Conservation (phyloP, 805 yeast genomes). For the Teunomyces barrocoloradensis region DNA sequence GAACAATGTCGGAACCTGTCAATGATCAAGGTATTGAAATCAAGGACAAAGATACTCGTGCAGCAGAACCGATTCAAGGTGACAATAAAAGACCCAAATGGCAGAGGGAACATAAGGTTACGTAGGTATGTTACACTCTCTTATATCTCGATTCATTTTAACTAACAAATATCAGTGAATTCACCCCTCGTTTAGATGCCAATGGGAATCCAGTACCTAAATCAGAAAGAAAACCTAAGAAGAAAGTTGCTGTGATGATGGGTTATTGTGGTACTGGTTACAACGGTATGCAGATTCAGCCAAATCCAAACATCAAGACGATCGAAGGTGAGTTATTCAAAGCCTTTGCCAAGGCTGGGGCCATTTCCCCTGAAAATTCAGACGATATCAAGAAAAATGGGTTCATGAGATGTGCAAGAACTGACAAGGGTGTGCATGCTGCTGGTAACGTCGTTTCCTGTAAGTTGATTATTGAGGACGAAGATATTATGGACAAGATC, state of each 20-base stretch:
- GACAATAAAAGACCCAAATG: slow-evolving; percentile 20
- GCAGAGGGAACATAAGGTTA: slow-evolving; percentile 34
- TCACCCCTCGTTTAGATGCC: slow-evolving; percentile 51
- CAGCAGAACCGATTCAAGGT: slow-evolving; percentile 18
- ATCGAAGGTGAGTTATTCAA: slow-evolving; percentile 86
- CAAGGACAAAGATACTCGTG: not conserved
- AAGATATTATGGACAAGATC: slow-evolving; percentile 67
- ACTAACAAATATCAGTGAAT: slow-evolving; percentile 24
- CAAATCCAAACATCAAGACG: slow-evolving; percentile 80
- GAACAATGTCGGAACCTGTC: slow-evolving; percentile 2
- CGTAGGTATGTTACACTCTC: slow-evolving; percentile 52
- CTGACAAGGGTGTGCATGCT: slow-evolving; percentile 97
- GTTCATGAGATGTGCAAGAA: slow-evolving; percentile 83
- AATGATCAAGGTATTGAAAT: not conserved
- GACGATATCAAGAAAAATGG: slow-evolving; percentile 85
- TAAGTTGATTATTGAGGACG: slow-evolving; percentile 82
- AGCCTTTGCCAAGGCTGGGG: slow-evolving; percentile 85
- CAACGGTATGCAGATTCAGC: slow-evolving; percentile 85
- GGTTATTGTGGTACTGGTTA: slow-evolving; percentile 97
- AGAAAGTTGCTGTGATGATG: slow-evolving; percentile 83
- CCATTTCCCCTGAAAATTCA: slow-evolving; percentile 81
- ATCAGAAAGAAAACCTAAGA: slow-evolving; percentile 72
- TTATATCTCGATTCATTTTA: not conserved
- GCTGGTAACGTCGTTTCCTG: slow-evolving; percentile 89
- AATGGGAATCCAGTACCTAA: slow-evolving; percentile 59